Conservation (phyloP, 2,329 filamentous ascomycete genomes). For the Alternaria sp. region DNA sequence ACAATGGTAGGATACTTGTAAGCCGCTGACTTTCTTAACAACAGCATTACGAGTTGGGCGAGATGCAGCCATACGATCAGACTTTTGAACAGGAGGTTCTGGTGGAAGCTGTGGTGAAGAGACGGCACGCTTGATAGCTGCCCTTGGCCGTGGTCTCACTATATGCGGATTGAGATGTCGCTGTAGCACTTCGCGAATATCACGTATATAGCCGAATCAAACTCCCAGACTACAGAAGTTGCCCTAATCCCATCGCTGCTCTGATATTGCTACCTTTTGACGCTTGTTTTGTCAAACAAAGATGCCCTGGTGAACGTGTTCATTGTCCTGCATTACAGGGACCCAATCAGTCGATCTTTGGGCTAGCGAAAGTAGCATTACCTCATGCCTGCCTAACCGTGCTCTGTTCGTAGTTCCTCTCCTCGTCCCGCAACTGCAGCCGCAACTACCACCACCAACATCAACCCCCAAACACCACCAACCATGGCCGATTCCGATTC, state of each 20-base stretch:
- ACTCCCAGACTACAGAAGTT: not conserved
- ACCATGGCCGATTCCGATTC: conserved; percentile 64
- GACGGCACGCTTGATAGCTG: not conserved
- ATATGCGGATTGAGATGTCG: not conserved
- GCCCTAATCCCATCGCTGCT: not conserved
- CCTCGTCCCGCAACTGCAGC: conserved; percentile 22
- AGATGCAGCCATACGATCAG: not conserved
- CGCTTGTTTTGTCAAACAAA: not conserved
- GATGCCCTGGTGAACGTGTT: not conserved
- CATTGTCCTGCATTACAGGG: conserved; percentile 15
- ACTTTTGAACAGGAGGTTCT: not conserved
- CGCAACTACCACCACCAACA: conserved; percentile 30
- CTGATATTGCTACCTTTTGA: not conserved
- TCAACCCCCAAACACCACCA: conserved; percentile 30
- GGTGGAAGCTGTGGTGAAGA: not conserved
- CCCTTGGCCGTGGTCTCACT: not conserved
- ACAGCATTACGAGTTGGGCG: not conserved
- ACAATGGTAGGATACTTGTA: not conserved
- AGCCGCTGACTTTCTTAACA: not conserved
- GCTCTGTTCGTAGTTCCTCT: conserved; percentile 34
- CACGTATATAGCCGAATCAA: conserved; percentile 1
- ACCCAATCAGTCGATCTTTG: conserved; percentile 25
- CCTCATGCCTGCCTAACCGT: conserved; percentile 46
- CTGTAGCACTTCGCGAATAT: not conserved
- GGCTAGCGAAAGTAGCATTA: conserved; percentile 45